These are phyloP conservation scores for Geotrichum carabidarum DNA, from an alignment of 1,139 yeast genomes.

Conservation along the genomic window DNA sequence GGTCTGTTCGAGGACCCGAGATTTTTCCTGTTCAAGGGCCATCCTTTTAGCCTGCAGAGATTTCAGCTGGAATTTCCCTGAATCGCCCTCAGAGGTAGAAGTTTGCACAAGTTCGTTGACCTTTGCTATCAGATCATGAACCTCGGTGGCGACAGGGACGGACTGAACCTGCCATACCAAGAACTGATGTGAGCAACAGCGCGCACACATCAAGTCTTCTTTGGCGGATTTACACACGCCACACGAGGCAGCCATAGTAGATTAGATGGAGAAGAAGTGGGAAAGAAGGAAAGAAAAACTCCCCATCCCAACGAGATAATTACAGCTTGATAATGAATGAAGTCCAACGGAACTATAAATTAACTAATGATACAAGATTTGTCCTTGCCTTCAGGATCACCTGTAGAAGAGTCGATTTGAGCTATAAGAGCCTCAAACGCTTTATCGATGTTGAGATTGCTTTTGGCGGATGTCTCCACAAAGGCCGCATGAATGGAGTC, in stretches of 20 bases:
- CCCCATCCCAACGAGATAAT: background rate
- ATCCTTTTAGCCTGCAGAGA: background rate
- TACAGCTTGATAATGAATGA: background rate
- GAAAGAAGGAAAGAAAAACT: background rate
- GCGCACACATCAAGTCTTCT: slow-evolving; percentile 1
- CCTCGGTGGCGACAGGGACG: slow-evolving; percentile 7
- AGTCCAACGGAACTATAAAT: background rate
- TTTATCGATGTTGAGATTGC: slow-evolving; percentile 57
- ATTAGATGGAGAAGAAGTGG: slow-evolving; percentile 1
- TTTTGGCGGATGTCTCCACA: slow-evolving; percentile 80
- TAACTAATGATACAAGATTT: slow-evolving; percentile 36
- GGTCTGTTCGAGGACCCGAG: background rate
- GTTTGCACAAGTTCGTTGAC: background rate
- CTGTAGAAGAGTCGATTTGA: slow-evolving; percentile 61
- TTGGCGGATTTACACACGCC: background rate
- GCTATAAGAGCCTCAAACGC: slow-evolving; percentile 65
- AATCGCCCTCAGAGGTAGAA: background rate
- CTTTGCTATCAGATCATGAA: background rate
- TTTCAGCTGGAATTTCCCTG: slow-evolving; percentile 1
- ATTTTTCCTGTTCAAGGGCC: background rate
- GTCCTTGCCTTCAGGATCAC: slow-evolving; percentile 41
- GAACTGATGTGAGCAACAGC: slow-evolving; percentile 9
- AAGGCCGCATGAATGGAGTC: slow-evolving; percentile 58
- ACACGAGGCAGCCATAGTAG: background rate
- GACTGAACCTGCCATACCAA: slow-evolving; percentile 5